Conservation (phyloP, 2,329 filamentous ascomycete genomes). For the Cladosporium sphaerospermum region DNA sequence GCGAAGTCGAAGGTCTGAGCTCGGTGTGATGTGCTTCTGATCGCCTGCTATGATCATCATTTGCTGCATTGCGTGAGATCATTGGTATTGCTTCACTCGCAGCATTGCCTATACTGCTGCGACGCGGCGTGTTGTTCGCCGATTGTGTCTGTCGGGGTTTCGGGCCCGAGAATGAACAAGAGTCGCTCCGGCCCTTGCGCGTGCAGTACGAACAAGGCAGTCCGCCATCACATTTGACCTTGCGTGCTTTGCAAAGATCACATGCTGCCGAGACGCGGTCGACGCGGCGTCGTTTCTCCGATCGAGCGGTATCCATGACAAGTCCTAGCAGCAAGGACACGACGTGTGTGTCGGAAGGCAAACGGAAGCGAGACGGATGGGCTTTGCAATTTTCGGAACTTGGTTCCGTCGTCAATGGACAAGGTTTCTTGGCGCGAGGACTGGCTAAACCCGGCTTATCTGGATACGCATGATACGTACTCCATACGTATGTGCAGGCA, state of each 20-base stretch:
- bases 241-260: constrained; percentile 42
- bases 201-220: constrained; percentile 47
- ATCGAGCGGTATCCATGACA: neutral
- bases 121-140: constrained; percentile 25
- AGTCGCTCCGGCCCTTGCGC: constrained; percentile 35
- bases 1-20: constrained; percentile 15
- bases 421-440: too few species aligned
- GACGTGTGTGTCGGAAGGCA: too few species aligned
- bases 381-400: too few species aligned
- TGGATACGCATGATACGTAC: too few species aligned
- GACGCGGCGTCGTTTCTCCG: constrained; percentile 17
- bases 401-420: too few species aligned
- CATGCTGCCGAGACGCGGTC: constrained; percentile 33
- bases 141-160: constrained; percentile 32
- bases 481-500: too few species aligned
- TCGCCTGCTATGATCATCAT: neutral
- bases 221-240: constrained; percentile 48
- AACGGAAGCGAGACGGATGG: too few species aligned
- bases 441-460: too few species aligned
- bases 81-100: neutral
- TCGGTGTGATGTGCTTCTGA: constrained; percentile 8
- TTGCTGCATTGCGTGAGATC: neutral
- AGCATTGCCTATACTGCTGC: neutral
- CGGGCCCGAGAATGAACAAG: constrained; percentile 36
- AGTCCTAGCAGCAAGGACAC: too few species aligned